These are phyloP conservation scores for Nidula microcarpa DNA, from an alignment of 768 basidiomycete genomes.

Conservation along the genomic window DNA sequence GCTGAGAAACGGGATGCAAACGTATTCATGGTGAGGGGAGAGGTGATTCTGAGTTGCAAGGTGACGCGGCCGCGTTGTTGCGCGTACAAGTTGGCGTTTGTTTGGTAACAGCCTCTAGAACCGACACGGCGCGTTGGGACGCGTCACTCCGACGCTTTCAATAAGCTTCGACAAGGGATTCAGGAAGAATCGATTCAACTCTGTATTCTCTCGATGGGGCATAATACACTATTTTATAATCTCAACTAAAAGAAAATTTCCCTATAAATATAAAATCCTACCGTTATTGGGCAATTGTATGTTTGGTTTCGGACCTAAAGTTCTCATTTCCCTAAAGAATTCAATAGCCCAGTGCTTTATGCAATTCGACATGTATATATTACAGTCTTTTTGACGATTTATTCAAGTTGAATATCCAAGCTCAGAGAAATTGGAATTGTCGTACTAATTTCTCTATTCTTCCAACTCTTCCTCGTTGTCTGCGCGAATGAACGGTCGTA, in stretches of 20 bases:
- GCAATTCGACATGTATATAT: too few species aligned
- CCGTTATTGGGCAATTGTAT: not conserved
- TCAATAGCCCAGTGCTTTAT: too few species aligned
- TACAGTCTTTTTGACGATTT: too few species aligned
- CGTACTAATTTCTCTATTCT: too few species aligned
- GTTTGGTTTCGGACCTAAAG: not conserved
- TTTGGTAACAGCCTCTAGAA: conserved; percentile 19
- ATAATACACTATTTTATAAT: too few species aligned
- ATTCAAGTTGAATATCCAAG: too few species aligned
- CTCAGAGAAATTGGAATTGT: too few species aligned
- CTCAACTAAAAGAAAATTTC: too few species aligned
- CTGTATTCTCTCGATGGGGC: too few species aligned
- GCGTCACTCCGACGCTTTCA: not conserved
- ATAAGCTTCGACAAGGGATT: too few species aligned
- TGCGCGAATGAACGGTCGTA: conserved; percentile 37
- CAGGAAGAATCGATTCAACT: too few species aligned
- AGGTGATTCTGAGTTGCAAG: conserved; percentile 13
- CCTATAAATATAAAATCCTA: too few species aligned
- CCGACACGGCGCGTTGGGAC: not conserved
- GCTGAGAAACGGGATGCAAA: conserved; percentile 65
- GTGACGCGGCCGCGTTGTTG: conserved; percentile 46
- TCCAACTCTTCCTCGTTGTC: not conserved
- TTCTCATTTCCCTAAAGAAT: not conserved
- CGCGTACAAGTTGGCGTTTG: conserved; percentile 27
- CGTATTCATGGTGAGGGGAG: conserved; percentile 58